Conservation (phyloP, 176 grass and related monocot genomes). For the Olyra latifolia region DNA sequence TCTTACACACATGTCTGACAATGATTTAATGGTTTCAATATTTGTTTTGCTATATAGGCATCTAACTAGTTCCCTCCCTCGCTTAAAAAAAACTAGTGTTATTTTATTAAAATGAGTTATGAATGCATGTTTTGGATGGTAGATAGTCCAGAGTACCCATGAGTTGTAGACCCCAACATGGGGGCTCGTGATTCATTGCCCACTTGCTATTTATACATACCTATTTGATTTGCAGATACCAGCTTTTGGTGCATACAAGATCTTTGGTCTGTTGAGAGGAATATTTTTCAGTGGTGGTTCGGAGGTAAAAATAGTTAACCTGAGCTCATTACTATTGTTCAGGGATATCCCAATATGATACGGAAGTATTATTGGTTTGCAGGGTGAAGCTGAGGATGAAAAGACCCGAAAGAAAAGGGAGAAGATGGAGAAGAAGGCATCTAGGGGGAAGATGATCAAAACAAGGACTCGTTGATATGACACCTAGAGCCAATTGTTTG, state of each 20-base stretch:
- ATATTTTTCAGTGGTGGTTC: conserved; percentile 67
- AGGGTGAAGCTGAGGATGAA: conserved; percentile 86
- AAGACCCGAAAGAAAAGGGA: conserved; percentile 90
- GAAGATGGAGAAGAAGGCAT: conserved; percentile 95
- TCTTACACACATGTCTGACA: neutral
- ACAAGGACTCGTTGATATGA: conserved; percentile 59
- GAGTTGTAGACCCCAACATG: neutral
- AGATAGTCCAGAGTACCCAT: neutral
- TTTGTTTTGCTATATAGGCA: neutral
- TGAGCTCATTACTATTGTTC: conserved; percentile 11
- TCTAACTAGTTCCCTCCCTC: neutral
- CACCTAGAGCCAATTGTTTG: conserved; percentile 12
- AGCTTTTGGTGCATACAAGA: conserved; percentile 83
- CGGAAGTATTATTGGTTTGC: conserved; percentile 20
- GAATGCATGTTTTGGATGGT: neutral
- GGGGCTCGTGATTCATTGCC: neutral
- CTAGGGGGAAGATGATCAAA: conserved; percentile 86
- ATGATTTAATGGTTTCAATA: neutral
- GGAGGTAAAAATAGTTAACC: conserved; percentile 55
- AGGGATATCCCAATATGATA: neutral
- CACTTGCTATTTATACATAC: conserved; percentile 20
- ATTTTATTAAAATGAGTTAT: neutral
- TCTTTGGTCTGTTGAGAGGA: conserved; percentile 73
- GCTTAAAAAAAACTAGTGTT: neutral
- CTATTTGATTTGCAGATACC: conserved; percentile 67